Base-by-base conservation (phyloP, 495 filamentous ascomycete species). In the Aspergillus steynii region DNA sequence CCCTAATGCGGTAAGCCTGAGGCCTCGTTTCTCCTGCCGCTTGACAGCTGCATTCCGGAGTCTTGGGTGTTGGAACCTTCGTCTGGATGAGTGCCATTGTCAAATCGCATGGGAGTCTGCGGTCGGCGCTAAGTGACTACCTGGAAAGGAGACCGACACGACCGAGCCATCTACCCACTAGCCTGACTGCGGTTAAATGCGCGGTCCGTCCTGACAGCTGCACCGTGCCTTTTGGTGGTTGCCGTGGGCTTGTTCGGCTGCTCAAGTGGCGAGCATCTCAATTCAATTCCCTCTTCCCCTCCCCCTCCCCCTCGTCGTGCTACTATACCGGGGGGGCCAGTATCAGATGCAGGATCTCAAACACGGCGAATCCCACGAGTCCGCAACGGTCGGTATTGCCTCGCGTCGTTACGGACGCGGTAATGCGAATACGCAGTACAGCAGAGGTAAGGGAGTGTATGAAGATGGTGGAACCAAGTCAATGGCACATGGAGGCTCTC, bases 1-100 rank as follows among this genome's bases (percentile, higher is more conserved):
- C 45, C 66, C 62, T 53, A 65, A 68, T 61, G n/a, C 48, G 34
- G 66, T 65, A 68, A 65, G 10, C 55, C 63, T 58, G 57, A 50
- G 29, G 64, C 32, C 53, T 60, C 53, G 53, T 32, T 28, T 10
- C 25, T 34, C 59, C 29, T 25, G 29, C 29, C 31, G 27, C 20
- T 42, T 55, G 29, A 56, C 48, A 47, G 29, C 49, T 61, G 31
- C 34, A 20, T 49, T 9, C 20, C 48, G 27, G 26, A 50, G 48
- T 29, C 48, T 29, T 42, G 37, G 37, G 9, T 15, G 37, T 42
- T 42, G 37, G 37, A 15, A 37, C 34, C 34, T 34, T 34, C 31
- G 31, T 34, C 31, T 20, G 20, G 20, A 20, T 20, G 20, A 20
- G 31, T 34, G 31, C 20, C 20, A 34, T 34, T 34, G 31, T 9